Percentiles rank a stretch among this genome's conserved stretches.
These are phyloP conservation scores for Candida tunisiensis DNA, from an alignment of 1,139 yeast genomes.

Conservation along the genomic window DNA sequence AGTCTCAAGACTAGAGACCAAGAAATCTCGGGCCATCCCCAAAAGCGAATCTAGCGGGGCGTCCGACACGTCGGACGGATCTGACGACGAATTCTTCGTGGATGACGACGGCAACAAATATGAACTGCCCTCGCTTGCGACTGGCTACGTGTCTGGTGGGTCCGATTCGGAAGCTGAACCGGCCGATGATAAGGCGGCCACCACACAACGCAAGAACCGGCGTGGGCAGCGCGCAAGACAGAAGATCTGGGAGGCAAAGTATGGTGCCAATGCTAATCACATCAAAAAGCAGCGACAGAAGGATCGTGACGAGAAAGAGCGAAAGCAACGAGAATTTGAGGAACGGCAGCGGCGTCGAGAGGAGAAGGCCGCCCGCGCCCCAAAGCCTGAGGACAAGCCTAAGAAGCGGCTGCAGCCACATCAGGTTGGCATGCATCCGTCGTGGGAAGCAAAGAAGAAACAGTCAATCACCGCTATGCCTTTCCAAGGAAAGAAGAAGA, in stretches of 20 bases:
- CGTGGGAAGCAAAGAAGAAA: constrained; percentile 87
- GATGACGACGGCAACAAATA: constrained; percentile 13
- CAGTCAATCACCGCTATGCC: constrained; percentile 40
- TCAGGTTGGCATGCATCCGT: constrained; percentile 81
- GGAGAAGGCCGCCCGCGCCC: constrained; percentile 9
- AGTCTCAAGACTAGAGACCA: neutral
- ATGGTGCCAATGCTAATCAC: constrained; percentile 74
- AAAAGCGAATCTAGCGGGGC: constrained; percentile 8
- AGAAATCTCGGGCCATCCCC: neutral
- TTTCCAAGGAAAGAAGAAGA: constrained; percentile 74
- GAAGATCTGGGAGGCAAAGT: constrained; percentile 88
- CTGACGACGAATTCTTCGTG: constrained; percentile 22
- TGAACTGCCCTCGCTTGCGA: constrained; percentile 50
- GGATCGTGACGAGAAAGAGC: constrained; percentile 40
- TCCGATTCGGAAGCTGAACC: constrained; percentile 39
- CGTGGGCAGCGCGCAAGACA: constrained; percentile 97
- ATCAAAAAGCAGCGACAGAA: constrained; percentile 45
- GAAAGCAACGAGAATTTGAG: constrained; percentile 23
- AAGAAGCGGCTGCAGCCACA: constrained; percentile 10
- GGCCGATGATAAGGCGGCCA: constrained; percentile 40
- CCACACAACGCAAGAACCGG: constrained; percentile 55
- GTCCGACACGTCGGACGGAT: constrained; percentile 22
- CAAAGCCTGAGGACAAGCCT: constrained; percentile 20
- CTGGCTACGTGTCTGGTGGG: constrained; percentile 72
- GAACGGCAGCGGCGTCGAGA: constrained; percentile 35